These are phyloP conservation scores for Ogataea populi-albae DNA, from an alignment of 805 yeast genomes.

Conservation along the genomic window DNA sequence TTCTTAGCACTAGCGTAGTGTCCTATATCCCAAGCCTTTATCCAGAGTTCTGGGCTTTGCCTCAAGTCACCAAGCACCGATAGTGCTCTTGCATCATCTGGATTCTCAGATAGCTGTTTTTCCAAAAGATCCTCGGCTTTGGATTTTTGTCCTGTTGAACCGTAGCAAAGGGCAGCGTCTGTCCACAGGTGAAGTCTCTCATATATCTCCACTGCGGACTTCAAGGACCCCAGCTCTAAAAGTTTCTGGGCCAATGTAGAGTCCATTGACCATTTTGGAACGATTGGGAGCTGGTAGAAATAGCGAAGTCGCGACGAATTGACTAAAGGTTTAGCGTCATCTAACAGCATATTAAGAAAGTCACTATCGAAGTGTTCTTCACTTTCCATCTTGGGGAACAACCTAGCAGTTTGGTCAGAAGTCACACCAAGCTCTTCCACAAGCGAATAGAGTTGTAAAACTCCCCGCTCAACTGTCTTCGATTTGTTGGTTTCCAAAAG, in stretches of 20 bases:
- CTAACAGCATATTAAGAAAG: slow-evolving; percentile 16
- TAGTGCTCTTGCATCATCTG: slow-evolving; percentile 79
- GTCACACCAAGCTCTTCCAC: slow-evolving; percentile 83
- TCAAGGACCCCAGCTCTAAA: slow-evolving; percentile 78
- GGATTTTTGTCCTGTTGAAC: slow-evolving; percentile 72
- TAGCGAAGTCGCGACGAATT: slow-evolving; percentile 58
- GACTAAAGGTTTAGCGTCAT: slow-evolving; percentile 33
- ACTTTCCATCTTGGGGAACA: slow-evolving; percentile 43
- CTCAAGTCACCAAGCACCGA: slow-evolving; percentile 84
- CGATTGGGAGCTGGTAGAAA: slow-evolving; percentile 68
- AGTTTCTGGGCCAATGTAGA: slow-evolving; percentile 78
- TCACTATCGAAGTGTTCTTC: slow-evolving; percentile 25
- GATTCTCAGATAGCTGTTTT: slow-evolving; percentile 50
- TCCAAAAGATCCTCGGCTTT: slow-evolving; percentile 62
- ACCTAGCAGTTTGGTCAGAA: slow-evolving; percentile 47
- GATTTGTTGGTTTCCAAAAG: slow-evolving; percentile 75
- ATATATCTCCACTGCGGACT: slow-evolving; percentile 86
- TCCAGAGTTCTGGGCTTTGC: slow-evolving; percentile 75
- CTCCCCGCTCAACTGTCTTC: slow-evolving; percentile 90
- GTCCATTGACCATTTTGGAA: slow-evolving; percentile 87
- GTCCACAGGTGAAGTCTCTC: slow-evolving; percentile 70
- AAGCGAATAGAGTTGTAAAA: slow-evolving; percentile 85
- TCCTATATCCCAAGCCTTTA: slow-evolving; percentile 82
- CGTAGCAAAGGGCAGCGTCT: slow-evolving; percentile 88
- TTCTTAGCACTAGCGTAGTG: slow-evolving; percentile 82